These are phyloP conservation scores for Entomophthora muscae DNA, from an alignment of 371 early-diverging fungal species.

Conservation along the genomic window DNA sequence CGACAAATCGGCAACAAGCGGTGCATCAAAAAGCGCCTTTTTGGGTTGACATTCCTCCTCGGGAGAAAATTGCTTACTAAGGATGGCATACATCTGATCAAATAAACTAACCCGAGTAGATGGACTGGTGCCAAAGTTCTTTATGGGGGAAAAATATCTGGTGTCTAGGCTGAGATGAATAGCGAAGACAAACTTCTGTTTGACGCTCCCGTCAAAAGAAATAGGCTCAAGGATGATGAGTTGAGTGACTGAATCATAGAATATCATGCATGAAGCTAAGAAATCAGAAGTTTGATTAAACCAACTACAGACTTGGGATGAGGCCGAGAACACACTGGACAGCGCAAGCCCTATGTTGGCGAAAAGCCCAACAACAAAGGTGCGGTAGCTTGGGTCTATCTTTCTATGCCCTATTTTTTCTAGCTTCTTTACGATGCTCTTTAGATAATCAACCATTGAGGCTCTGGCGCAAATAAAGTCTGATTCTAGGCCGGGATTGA, in stretches of 20 bases:
- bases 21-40: not conserved
- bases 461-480: not conserved
- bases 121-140: not conserved
- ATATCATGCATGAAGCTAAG: not conserved
- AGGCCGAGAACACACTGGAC: not conserved
- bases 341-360: not conserved
- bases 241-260: not conserved
- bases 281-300: not conserved
- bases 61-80: not conserved
- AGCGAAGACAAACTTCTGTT: not conserved
- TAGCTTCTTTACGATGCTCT: not conserved
- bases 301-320: not conserved
- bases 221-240: not conserved
- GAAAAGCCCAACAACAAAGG: not conserved
- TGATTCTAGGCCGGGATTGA: not conserved
- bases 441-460: not conserved
- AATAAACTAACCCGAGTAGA: not conserved
- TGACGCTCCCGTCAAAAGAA: not conserved
- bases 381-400: not conserved
- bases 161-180: not conserved
- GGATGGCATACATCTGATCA: not conserved
- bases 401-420: not conserved
- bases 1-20: not conserved
- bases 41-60: not conserved
- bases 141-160: not conserved